phyloP scores from a whole-genome alignment of 129 eudicot genomes.

The Flaveria trinervia region DNA sequence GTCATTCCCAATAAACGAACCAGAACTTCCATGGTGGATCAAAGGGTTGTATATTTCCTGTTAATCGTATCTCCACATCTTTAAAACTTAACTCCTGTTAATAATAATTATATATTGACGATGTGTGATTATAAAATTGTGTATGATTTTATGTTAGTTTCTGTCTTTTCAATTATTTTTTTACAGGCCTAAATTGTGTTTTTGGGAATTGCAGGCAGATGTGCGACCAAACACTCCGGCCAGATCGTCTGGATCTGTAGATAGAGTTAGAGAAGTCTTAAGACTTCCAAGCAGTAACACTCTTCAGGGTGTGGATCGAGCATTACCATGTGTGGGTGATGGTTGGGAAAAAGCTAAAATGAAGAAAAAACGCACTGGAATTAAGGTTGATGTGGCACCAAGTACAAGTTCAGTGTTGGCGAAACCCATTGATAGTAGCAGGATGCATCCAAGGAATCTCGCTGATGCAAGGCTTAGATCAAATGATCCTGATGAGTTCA shows the following conservation, averaged over 20 bases:
- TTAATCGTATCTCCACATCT: neutral
- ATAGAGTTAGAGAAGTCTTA: slow-evolving; percentile 61
- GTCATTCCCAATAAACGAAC: slow-evolving; percentile 77
- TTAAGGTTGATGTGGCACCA: slow-evolving; percentile 61
- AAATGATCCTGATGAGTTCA: slow-evolving; percentile 59
- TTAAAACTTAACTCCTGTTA: neutral
- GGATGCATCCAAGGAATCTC: slow-evolving; percentile 54
- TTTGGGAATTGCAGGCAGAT: slow-evolving; percentile 48
- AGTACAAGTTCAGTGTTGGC: slow-evolving; percentile 50
- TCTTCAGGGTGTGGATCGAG: slow-evolving; percentile 52
- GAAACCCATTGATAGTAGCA: slow-evolving; percentile 62
- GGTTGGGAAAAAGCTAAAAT: slow-evolving; percentile 94
- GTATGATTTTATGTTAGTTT: neutral
- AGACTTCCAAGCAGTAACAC: slow-evolving; percentile 44
- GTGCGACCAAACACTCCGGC: slow-evolving; percentile 61
- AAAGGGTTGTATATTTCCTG: slow-evolving; percentile 52
- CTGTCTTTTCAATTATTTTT: neutral
- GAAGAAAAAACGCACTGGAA: slow-evolving; percentile 81
- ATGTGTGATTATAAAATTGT: neutral
- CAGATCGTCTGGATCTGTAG: slow-evolving; percentile 54
- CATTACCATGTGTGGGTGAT: slow-evolving; percentile 50
- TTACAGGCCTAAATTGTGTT: slow-evolving; percentile 3
- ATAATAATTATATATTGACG: neutral
- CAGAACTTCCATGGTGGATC: slow-evolving; percentile 71
- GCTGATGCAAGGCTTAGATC: slow-evolving; percentile 52